Percentiles rank a stretch among this genome's conserved stretches.
Conservation (phyloP, 108 stramenopile genomes). For the Pseudonitzschia delicatissima region DNA sequence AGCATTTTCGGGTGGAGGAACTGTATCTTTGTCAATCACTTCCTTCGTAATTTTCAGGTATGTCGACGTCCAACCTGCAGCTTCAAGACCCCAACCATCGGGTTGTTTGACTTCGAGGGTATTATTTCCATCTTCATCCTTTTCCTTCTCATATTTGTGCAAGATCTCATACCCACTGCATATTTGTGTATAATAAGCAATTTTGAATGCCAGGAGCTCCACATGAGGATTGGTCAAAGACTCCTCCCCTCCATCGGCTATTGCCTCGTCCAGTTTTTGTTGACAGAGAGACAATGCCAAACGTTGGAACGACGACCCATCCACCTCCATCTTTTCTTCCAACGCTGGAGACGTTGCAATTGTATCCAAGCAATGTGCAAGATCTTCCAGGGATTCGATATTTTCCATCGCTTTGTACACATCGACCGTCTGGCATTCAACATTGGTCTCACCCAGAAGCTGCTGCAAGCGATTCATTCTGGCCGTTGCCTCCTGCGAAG, state of each 20-base stretch:
- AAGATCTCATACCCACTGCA: slow-evolving; percentile 57
- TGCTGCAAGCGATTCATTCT: slow-evolving; percentile 70
- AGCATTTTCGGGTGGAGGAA: slow-evolving; percentile 4
- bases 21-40: slow-evolving; percentile 13
- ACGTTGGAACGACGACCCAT: slow-evolving; percentile 65
- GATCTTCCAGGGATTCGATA: slow-evolving; percentile 62
- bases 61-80: slow-evolving; percentile 33
- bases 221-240: slow-evolving; percentile 40
- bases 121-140: slow-evolving; percentile 1
- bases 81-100: slow-evolving; percentile 36
- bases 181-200: slow-evolving; percentile 56
- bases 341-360: slow-evolving; percentile 55
- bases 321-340: slow-evolving; percentile 62
- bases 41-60: slow-evolving; percentile 34
- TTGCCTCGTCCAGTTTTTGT: slow-evolving; percentile 51
- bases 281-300: slow-evolving; percentile 56
- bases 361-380: slow-evolving; percentile 62
- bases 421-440: slow-evolving; percentile 45
- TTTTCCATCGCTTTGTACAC: slow-evolving; percentile 58
- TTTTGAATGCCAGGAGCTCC: slow-evolving; percentile 49
- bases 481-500: slow-evolving; percentile 40
- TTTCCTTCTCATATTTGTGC: slow-evolving; percentile 52
- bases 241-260: slow-evolving; percentile 22
- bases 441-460: slow-evolving; percentile 61
- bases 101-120: slow-evolving; percentile 14